A percentile compares a stretch with the other conserved stretches of the same genome.
Evolutionary conservation across 2,329 filamentous ascomycete species (phyloP).

Genomic region (Setomelanomma holmii): DNA sequence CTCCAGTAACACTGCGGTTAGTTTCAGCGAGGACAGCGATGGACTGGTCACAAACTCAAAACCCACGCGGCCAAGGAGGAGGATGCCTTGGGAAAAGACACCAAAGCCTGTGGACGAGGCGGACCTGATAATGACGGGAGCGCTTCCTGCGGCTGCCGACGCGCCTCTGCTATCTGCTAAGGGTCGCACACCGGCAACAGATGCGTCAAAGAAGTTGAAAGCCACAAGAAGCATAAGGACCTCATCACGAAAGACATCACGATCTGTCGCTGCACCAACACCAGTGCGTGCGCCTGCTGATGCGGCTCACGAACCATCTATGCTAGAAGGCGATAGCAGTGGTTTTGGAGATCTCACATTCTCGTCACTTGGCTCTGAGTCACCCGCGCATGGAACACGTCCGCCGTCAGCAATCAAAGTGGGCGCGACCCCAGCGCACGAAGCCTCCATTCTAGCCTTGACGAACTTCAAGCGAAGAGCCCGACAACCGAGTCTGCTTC

Average conservation of each 20-base stretch:
- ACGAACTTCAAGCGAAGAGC: constrained; percentile 59
- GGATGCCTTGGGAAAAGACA: constrained; percentile 25
- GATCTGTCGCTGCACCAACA: constrained; percentile 9
- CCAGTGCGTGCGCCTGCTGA: constrained; percentile 6
- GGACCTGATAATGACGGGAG: constrained; percentile 47
- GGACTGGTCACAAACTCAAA: constrained; percentile 40
- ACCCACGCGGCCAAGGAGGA: constrained; percentile 27
- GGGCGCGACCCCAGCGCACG: constrained; percentile 53
- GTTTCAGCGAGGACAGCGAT: constrained; percentile 48
- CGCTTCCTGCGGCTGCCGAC: constrained; percentile 31
- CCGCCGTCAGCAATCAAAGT: constrained; percentile 54
- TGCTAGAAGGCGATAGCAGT: constrained; percentile 33
- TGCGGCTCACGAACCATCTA: constrained; percentile 12
- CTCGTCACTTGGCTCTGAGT: constrained; percentile 42
- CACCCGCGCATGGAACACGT: constrained; percentile 44
- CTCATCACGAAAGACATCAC: constrained; percentile 22
- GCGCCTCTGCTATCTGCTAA: constrained; percentile 9
- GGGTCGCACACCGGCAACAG: constrained; percentile 29
- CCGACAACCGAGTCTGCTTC: constrained; percentile 58
- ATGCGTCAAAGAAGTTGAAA: constrained; percentile 22
- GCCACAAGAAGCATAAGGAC: constrained; percentile 25
- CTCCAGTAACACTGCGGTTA: constrained; percentile 20
- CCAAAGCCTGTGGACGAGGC: constrained; percentile 26
- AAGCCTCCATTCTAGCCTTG: constrained; percentile 57
- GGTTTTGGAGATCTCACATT: constrained; percentile 44